Conservation (phyloP, 306 rosid genomes). For the Luffa acutangula region DNA sequence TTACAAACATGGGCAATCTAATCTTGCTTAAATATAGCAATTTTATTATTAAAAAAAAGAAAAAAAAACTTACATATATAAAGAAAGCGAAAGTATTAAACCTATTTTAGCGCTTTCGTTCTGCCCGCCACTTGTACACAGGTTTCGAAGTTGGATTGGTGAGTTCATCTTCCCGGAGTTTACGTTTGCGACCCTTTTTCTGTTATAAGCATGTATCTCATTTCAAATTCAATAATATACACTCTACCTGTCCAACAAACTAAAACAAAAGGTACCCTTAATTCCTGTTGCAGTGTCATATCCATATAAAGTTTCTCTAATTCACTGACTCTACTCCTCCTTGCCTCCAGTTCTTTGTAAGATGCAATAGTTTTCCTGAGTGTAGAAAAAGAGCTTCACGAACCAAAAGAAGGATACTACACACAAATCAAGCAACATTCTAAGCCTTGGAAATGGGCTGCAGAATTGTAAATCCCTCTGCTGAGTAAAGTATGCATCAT, state of each 20-base stretch:
- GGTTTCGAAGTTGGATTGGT: slow-evolving; percentile 42
- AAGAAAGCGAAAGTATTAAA: background rate
- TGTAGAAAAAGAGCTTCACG: background rate
- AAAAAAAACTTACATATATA: background rate
- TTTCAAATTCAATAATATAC: background rate
- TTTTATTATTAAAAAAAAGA: background rate
- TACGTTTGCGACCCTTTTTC: slow-evolving; percentile 67
- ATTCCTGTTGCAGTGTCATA: slow-evolving; percentile 65
- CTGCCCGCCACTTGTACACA: slow-evolving; percentile 69
- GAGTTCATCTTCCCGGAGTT: slow-evolving; percentile 66
- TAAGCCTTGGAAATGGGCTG: background rate
- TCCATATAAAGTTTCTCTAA: slow-evolving; percentile 62
- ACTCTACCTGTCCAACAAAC: background rate
- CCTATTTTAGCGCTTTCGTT: slow-evolving; percentile 50
- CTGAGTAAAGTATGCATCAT: background rate
- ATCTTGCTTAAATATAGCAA: background rate
- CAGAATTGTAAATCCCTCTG: background rate
- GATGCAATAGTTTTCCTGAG: slow-evolving; percentile 51
- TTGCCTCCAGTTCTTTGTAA: slow-evolving; percentile 52
- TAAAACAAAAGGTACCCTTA: slow-evolving; percentile 37
- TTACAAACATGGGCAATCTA: background rate
- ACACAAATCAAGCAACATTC: background rate
- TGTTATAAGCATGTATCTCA: slow-evolving; percentile 4
- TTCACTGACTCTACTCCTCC: slow-evolving; percentile 44
- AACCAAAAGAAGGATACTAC: background rate